Evolutionary conservation across 805 yeast genomes (phyloP).

Genomic region (Candida cerambycidarum): DNA sequence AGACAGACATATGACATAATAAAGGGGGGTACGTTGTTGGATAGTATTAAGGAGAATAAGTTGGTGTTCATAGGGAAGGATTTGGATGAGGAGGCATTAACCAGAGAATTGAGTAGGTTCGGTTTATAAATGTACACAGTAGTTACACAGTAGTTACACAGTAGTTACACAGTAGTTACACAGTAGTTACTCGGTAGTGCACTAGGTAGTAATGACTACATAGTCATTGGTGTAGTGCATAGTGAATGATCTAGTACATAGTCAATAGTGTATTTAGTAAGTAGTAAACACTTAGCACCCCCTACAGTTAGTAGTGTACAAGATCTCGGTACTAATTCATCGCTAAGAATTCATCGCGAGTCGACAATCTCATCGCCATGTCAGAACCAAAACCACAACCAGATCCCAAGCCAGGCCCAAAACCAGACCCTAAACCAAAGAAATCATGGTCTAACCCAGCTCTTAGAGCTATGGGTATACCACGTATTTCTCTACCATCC

Average conservation of each 20-base stretch:
- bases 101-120: slow-evolving; percentile 1
- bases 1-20: slow-evolving; percentile 86
- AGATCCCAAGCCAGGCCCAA: not conserved
- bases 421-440: slow-evolving; percentile 18
- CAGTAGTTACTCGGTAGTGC: no score
- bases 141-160: no score
- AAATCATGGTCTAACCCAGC: slow-evolving; percentile 73
- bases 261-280: no score
- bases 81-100: slow-evolving; percentile 38
- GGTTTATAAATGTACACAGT: no score
- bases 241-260: no score
- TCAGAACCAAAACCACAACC: not conserved
- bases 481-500: slow-evolving; percentile 74
- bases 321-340: no score
- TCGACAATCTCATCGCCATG: slow-evolving; percentile 3
- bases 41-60: slow-evolving; percentile 47
- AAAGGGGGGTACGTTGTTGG: slow-evolving; percentile 40
- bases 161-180: no score
- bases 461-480: slow-evolving; percentile 80
- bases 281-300: no score
- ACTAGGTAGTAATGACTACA: no score
- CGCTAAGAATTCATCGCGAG: no score
- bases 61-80: slow-evolving; percentile 76
- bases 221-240: no score
- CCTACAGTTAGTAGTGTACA: no score